Evolutionary conservation across 139 green algal species (phyloP), one percentile per base, ranked within the genome.

Genomic region (Tetraselmis striata): DNA sequence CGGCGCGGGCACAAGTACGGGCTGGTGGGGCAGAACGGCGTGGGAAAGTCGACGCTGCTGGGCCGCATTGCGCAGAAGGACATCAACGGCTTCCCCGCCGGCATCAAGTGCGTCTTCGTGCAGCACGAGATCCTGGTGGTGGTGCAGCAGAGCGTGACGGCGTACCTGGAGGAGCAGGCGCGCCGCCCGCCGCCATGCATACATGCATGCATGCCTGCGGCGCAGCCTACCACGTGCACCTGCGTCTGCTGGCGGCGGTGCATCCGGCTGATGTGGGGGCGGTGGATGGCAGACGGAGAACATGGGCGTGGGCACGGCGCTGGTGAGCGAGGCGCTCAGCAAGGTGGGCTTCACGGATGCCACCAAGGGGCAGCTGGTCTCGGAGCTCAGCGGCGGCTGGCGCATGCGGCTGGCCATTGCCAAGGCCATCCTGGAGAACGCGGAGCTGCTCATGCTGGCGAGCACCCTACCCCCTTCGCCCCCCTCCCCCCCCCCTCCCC

Each of bases 321-420:
- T 67, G 45, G 45, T 67, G 18, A 18, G 45, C 11, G 11, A 67
- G 45, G 45, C 45, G 45, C 18, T 67, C 11, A 67, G 45, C 45
- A 67, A 67, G 18, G 90, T 93, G 32, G 88, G 88, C 32, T 92
- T 92, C 78, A 86, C 77, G 26, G 81, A 84, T 1, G 77, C 84
- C 30, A 84, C 88, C 59, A 81, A 80, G 77, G 1, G 28, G n/a
- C 77, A 84, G 2, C 28, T 86, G 29, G 85, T 95, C 5, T 78
- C 84, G 26, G 88, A 86, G 30, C 85, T 95, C 18, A 93, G 88
- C 2, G 92, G 92, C 75, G 92, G 92, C 1, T 95, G 92, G 92
- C 89, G 91, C 78, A 95, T 95, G 92, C 95, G 94, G 90, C 86
- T 95, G 23, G 89, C 92, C 27, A 85, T 95, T 5, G 92, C 45